Conservation (phyloP, 1,139 yeast genomes). For the Wickerhamomyces sp. region DNA sequence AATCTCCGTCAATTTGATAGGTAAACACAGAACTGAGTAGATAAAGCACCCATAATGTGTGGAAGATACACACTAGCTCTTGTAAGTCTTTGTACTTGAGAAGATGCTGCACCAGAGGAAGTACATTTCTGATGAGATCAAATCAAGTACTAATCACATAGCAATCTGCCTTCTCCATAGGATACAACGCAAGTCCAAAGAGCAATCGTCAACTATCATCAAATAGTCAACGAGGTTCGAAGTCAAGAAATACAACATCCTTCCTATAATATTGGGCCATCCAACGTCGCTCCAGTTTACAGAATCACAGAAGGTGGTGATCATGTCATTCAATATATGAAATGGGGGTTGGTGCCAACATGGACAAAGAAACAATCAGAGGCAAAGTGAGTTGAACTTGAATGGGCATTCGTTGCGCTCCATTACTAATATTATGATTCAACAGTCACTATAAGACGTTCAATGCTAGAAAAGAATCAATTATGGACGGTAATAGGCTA, state of each 20-base stretch:
- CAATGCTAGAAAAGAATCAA: slow-evolving; percentile 61
- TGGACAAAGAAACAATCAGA: slow-evolving; percentile 39
- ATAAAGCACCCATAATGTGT: slow-evolving; percentile 30
- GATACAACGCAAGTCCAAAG: slow-evolving; percentile 8
- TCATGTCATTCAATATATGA: slow-evolving; percentile 38
- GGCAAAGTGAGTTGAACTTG: slow-evolving; percentile 9
- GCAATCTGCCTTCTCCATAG: background rate
- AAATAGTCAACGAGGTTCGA: slow-evolving; percentile 18
- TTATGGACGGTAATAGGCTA: slow-evolving; percentile 37
- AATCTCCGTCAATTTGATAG: too few relatives aligned
- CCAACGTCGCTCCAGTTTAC: slow-evolving; percentile 42
- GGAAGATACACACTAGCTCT: slow-evolving; percentile 42
- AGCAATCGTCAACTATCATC: slow-evolving; percentile 19
- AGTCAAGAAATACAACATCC: slow-evolving; percentile 15
- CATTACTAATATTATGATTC: too few relatives aligned
- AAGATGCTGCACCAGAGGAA: too few relatives aligned
- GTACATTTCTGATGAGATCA: too few relatives aligned
- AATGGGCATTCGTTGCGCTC: too few relatives aligned
- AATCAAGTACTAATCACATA: too few relatives aligned
- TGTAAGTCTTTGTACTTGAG: slow-evolving; percentile 8
- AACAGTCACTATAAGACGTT: slow-evolving; percentile 38
- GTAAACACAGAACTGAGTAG: too few relatives aligned
- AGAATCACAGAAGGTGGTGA: slow-evolving; percentile 14
- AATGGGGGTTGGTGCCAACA: slow-evolving; percentile 57
- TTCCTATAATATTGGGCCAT: slow-evolving; percentile 49